phyloP scores from a whole-genome alignment of 1,139 yeast genomes.

The Saccharomyces hybrid region DNA sequence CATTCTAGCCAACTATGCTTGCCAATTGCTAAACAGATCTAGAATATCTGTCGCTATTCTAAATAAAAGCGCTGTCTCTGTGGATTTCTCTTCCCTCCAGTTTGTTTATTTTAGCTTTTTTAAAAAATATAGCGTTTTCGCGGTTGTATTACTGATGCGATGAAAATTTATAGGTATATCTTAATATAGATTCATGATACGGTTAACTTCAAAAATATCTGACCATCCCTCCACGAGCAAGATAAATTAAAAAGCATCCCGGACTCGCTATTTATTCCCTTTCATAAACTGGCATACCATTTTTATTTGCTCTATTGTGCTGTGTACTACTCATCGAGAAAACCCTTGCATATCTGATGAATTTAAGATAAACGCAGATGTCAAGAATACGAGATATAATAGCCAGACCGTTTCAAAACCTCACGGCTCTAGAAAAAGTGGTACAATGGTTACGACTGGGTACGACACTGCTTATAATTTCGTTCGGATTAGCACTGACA shows the following conservation, averaged over 20 bases:
- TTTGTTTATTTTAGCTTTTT: background rate
- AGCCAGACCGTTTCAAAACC: constrained; percentile 18
- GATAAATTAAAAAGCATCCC: background rate
- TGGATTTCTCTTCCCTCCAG: background rate
- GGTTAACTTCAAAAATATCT: background rate
- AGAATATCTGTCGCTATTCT: background rate
- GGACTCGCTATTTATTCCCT: background rate
- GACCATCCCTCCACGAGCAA: background rate
- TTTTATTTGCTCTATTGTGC: background rate
- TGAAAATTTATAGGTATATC: background rate
- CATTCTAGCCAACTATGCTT: constrained; percentile 21
- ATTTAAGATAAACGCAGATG: constrained; percentile 12
- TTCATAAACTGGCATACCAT: background rate
- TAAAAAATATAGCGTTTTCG: background rate
- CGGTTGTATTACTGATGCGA: background rate
- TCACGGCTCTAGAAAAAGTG: constrained; percentile 21
- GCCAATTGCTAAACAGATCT: background rate
- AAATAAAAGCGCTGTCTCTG: background rate
- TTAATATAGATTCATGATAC: background rate
- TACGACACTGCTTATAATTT: constrained; percentile 17
- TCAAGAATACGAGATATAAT: background rate
- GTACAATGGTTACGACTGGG: constrained; percentile 18
- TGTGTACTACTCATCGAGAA: background rate
- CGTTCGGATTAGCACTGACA: constrained; percentile 16
- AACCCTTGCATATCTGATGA: constrained; percentile 5